Percentiles rank a stretch among this genome's conserved stretches.
Conservation (phyloP, 2,329 filamentous ascomycete genomes). For the Nigrospora oryzae region DNA sequence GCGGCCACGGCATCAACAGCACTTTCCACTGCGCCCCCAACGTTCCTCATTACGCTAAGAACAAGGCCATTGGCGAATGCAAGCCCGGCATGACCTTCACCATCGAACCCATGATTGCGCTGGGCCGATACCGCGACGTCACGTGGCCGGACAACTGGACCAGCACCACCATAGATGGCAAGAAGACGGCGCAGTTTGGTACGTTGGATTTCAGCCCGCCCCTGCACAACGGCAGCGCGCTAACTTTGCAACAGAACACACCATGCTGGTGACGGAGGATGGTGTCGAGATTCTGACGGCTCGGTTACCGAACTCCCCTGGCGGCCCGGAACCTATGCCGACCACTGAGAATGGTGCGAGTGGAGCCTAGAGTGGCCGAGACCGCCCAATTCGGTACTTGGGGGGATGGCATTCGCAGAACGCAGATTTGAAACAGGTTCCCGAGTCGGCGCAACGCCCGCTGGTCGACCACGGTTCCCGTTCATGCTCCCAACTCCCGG, state of each 20-base stretch:
- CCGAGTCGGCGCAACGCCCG: too few relatives aligned
- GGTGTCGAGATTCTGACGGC: conserved; percentile 80
- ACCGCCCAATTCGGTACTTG: too few relatives aligned
- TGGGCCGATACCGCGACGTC: conserved; percentile 84
- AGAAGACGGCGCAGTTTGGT: conserved; percentile 88
- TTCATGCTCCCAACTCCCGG: too few relatives aligned
- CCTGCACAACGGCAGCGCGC: neutral
- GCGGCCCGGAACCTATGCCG: conserved; percentile 59
- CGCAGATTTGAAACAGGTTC: too few relatives aligned
- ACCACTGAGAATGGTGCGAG: conserved; percentile 6
- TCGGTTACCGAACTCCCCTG: conserved; percentile 62
- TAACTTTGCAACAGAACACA: conserved; percentile 53
- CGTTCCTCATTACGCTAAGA: conserved; percentile 95
- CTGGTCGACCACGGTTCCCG: too few relatives aligned
- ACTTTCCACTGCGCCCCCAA: conserved; percentile 92
- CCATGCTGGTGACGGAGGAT: conserved; percentile 73
- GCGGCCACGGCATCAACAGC: conserved; percentile 89
- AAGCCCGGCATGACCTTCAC: conserved; percentile 98
- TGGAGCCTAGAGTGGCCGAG: too few relatives aligned
- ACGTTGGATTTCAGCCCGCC: conserved; percentile 22
- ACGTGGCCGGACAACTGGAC: conserved; percentile 99
- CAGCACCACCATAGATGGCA: conserved; percentile 84
- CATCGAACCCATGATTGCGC: conserved; percentile 95
- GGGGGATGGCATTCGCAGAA: too few relatives aligned
- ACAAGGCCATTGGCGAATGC: conserved; percentile 89